Evolutionary conservation across 208 protist species (phyloP), one percentile per base, ranked within the genome.

Genomic region (Sergeia podlipaevii): DNA sequence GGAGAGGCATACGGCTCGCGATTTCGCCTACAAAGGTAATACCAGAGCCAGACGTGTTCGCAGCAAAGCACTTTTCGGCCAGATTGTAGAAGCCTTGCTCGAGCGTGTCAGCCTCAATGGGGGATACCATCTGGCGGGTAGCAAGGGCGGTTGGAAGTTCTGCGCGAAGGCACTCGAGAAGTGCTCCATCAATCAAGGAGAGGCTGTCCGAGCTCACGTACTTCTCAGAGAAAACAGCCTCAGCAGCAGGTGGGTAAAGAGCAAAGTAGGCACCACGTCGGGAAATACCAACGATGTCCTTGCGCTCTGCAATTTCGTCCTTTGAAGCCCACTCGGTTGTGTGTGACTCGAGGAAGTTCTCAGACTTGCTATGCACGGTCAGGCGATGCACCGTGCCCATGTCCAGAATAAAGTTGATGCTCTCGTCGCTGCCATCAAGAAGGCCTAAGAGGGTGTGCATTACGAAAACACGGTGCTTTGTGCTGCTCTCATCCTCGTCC

Each of bases 1-100:
- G 72, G 8, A 93, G 60, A 24, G 89, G 85, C 37, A 96, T 57
- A 1, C 89, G 76, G 18, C 80, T 65, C 24, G 72, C 69, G 17
- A 91, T 79, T 73, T 96, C 89, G 28, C 89, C 89, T 1, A 78
- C 41, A 46, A 96, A 90, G 13, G 89, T 96, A 28, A 96, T 66
- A 41, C 51, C 69, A 49, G 71, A 44, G 36, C 64, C 67, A 18
- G 65, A 60, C 21, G 78, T 20, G 45, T 70, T 76, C 24, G 72
- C 59, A 60, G 85, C 79, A 60, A 89, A 63, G 63, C 73, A 86
- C 57, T 85, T 82, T 64, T 92, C 84, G n/a, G 72, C 60, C 21
- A 96, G 65, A 53, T 77, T 80, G 45, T 74, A 55, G 44, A 87
- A 67, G 18, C 77, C 77, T 47, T 86, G 73, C 33, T 88, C 79